Base-by-base conservation (phyloP, 352 stramenopile species). In the Pythium aristosporum region DNA sequence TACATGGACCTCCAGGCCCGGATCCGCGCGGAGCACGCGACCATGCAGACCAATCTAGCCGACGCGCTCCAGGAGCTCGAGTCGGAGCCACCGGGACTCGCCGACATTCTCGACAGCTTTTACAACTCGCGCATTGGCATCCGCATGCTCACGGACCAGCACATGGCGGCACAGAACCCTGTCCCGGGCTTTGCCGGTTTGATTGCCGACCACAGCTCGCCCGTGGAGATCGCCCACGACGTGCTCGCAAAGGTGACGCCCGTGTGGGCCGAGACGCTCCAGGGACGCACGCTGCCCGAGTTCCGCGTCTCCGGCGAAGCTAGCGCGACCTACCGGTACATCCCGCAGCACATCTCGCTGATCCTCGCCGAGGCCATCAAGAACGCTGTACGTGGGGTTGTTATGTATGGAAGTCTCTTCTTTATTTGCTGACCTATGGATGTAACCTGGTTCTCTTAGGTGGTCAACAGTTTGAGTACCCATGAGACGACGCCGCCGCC, bases 121-220 rank as follows among this genome's bases (percentile, higher is more conserved):
- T 94, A 94, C 72, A 90, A 89, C 69, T 94, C 85, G 34, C 79
- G 85, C 37, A 94, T 94, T 54, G 77, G 82, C 57, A 91, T 92
- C 53, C 82, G 85, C 49, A 91, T 89, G 81, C 78, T 94, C 47
- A 75, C 92, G 69, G 85, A 94, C 65, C 85, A 94, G 63, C 85
- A 94, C 61, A 8, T 89, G 2, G 85, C 82, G 0, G 76, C 80
- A 21, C 81, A 91, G 68, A 84, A 75, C 6, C 82, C 82, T 0
- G 65, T 55, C 10, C 56, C 67, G 2, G 85, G 85, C 3, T 91
- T 82, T 65, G 73, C 79, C 2, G 82, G 85, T 9, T 78, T 94
- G 48, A 82, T 92, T 30, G 80, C 77, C 1, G 73, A 92, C 52
- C 47, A 80, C 46, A 88, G 77, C 42, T 91, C 82, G 39, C 85